Base-by-base conservation (phyloP, 1,284 basidiomycete genomes). In the Laetiporus sulphureus region DNA sequence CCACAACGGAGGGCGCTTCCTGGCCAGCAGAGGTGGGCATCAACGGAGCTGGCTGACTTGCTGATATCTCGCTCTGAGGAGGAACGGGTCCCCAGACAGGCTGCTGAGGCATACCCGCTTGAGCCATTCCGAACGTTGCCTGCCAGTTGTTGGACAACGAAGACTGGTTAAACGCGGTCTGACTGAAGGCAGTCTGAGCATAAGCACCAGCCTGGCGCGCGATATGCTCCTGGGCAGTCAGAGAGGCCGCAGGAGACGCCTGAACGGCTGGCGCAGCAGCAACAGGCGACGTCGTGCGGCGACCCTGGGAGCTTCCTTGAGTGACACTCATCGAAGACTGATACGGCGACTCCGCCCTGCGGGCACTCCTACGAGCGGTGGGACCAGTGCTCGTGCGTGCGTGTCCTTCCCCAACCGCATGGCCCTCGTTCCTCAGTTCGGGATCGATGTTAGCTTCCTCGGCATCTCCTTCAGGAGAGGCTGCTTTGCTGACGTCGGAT, bases 371-470 rank as follows among this genome's bases (percentile, higher is more conserved):
- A 21, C 48, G 49, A 15, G 44, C 27, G n/a, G 37, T 16, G 3
- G n/a, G n/a, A 44, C n/a, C 12, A 25, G 20, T 6, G 42, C 11
- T 27, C 13, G 37, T 15, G 29, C 52, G 48, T 19, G 42, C 52
- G 48, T 36, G 56, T 38, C 48, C 42, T n/a, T 61, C 57, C 5
- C 65, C 62, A 12, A 65, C 62, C 23, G 61, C 46, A 36, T 68
- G 65, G 10, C 58, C 52, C 7, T 53, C 52, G 32, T 55, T 54
- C 5, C 47, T 46, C 32, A 66, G 45, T 13, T 52, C 53, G 6
- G 69, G 62, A 42, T 71, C 69, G 42, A 68, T 62, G 23, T 56
- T 49, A 32, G 34, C 23, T 19, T 41, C 43, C 25, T 52, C 47
- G 31, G 25, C 8, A 27, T 27, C 8, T 7, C 25, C 25, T 8